These are phyloP conservation scores for Soucietia sequanensis DNA, from an alignment of 805 yeast species.

Conservation along the genomic window DNA sequence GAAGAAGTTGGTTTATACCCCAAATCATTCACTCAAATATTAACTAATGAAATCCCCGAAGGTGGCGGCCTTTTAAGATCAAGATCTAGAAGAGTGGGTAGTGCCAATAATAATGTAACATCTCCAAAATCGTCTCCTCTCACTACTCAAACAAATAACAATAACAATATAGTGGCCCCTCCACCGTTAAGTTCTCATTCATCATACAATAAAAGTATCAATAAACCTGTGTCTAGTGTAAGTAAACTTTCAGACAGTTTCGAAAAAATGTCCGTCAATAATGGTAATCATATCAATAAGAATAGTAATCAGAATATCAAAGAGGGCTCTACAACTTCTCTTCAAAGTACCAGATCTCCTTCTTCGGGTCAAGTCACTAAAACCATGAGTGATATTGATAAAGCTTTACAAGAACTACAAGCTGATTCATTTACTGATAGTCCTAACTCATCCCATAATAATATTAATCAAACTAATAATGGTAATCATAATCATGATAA, in stretches of 20 bases:
- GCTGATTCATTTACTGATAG: slow-evolving; percentile 13
- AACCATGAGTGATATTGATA: slow-evolving; percentile 71
- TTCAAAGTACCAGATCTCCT: not conserved
- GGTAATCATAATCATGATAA: not conserved
- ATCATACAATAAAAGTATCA: too few relatives aligned
- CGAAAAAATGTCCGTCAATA: slow-evolving; percentile 5
- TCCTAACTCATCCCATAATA: slow-evolving; percentile 4
- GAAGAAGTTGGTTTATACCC: slow-evolving; percentile 87
- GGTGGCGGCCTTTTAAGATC: slow-evolving; percentile 31
- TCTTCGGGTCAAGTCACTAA: slow-evolving; percentile 37
- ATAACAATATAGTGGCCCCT: slow-evolving; percentile 6
- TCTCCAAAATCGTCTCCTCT: slow-evolving; percentile 6
- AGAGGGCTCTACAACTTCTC: not conserved
- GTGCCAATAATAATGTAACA: slow-evolving; percentile 11
- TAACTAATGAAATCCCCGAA: slow-evolving; percentile 16
- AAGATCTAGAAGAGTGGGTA: slow-evolving; percentile 52
- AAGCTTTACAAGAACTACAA: slow-evolving; percentile 64
- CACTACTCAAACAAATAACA: slow-evolving; percentile 7
- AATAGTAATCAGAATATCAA: not conserved
- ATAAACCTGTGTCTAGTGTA: slow-evolving; percentile 5
- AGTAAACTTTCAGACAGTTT: slow-evolving; percentile 8
- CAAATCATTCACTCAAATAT: slow-evolving; percentile 73
- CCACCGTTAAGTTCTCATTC: too few relatives aligned
- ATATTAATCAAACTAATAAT: not conserved
- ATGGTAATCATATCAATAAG: slow-evolving; percentile 4